Percentiles rank a stretch among this genome's conserved stretches.
These are phyloP conservation scores for Lachnellula suecica DNA, from an alignment of 2,329 filamentous ascomycete species.

Conservation along the genomic window DNA sequence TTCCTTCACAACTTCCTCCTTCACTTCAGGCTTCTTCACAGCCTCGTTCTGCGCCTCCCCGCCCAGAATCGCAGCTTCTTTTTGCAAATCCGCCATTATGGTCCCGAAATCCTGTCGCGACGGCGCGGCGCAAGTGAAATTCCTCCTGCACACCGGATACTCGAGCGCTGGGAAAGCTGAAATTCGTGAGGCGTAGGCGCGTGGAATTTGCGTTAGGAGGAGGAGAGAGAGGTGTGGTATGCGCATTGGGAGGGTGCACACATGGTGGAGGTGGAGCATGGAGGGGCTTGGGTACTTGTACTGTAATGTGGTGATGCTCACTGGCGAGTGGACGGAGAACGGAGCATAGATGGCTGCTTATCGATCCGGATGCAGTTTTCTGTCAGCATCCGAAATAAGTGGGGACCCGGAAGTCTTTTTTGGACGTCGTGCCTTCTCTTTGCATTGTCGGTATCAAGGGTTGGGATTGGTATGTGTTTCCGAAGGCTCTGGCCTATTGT, in stretches of 20 bases:
- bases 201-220: conserved; percentile 6
- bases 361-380: too few species aligned
- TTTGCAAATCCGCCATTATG: conserved; percentile 18
- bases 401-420: too few species aligned
- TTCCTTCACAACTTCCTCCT: conserved; percentile 13
- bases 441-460: too few species aligned
- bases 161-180: background rate
- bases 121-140: conserved; percentile 16
- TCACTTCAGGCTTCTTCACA: conserved; percentile 39
- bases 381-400: too few species aligned
- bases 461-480: too few species aligned
- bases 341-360: too few species aligned
- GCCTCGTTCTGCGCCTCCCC: conserved; percentile 46
- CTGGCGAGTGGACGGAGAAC: background rate
- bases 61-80: conserved; percentile 29
- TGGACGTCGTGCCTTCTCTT: too few species aligned
- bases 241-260: background rate
- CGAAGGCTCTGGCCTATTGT: too few species aligned
- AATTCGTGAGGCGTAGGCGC: background rate
- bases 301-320: background rate
- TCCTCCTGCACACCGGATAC: conserved; percentile 17
- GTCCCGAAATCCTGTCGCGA: conserved; percentile 9
- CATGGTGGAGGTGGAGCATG: background rate
- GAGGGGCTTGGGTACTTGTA: too few species aligned
- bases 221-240: conserved; percentile 2